Percentiles rank a stretch among this genome's conserved stretches.
Evolutionary conservation across 257 asterid species (phyloP).

Genomic region (Perilla frutescens): DNA sequence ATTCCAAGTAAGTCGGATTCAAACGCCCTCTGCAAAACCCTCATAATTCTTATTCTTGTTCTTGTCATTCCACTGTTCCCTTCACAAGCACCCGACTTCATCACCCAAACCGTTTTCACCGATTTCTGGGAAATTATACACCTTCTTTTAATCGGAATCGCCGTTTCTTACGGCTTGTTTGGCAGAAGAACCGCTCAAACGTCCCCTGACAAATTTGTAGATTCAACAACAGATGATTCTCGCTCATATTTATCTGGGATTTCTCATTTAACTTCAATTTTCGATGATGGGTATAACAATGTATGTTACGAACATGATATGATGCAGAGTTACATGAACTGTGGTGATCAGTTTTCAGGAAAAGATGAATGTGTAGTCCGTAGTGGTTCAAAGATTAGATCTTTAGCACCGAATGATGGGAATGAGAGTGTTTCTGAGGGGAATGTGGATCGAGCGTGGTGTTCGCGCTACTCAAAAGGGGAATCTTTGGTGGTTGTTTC

Average conservation of each 20-base stretch:
- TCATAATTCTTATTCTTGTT: conserved; percentile 50
- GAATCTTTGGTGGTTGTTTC: conserved; percentile 67
- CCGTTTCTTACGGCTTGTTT: conserved; percentile 79
- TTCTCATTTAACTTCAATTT: conserved; percentile 58
- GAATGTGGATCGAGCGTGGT: conserved; percentile 46
- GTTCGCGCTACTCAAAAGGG: conserved; percentile 48
- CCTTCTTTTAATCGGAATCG: conserved; percentile 79
- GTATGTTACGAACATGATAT: conserved; percentile 46
- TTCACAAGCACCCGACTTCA: conserved; percentile 74
- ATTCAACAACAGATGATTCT: conserved; percentile 42
- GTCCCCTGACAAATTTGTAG: conserved; percentile 33
- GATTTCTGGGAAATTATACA: conserved; percentile 79
- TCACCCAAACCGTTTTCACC: conserved; percentile 44
- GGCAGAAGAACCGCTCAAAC: conserved; percentile 48
- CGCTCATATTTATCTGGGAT: conserved; percentile 53
- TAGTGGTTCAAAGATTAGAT: conserved; percentile 44
- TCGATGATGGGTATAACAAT: conserved; percentile 63
- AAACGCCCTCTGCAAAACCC: conserved; percentile 54
- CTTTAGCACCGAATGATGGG: conserved; percentile 41
- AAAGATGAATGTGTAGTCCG: conserved; percentile 36
- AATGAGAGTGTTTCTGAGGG: conserved; percentile 23
- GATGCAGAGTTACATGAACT: conserved; percentile 41
- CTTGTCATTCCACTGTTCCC: conserved; percentile 69
- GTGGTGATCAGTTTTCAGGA: conserved; percentile 26
- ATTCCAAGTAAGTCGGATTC: conserved; percentile 59